Conservation (phyloP, 2,329 filamentous ascomycete species). For the Aureobasidium melanogenum region DNA sequence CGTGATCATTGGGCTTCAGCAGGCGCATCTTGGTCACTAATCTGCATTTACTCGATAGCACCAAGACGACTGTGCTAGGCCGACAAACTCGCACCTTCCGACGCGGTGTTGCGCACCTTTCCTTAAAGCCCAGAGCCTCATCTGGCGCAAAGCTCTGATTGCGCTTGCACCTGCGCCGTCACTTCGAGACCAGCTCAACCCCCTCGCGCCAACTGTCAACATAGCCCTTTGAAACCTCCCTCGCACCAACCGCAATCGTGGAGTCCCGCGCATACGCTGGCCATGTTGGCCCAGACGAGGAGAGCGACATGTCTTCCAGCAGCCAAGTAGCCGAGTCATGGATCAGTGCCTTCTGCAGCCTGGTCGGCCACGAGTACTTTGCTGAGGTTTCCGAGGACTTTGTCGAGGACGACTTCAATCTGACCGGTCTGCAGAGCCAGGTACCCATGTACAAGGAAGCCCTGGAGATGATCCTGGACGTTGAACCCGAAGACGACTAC, state of each 20-base stretch:
- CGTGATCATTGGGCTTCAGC: neutral
- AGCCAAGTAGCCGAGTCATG: conserved; percentile 70
- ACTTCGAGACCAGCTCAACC: neutral
- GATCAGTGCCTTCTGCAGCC: conserved; percentile 94
- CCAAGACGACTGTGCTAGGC: neutral
- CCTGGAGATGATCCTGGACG: conserved; percentile 97
- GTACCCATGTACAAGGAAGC: conserved; percentile 99
- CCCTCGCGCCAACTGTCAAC: neutral
- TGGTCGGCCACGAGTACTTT: conserved; percentile 97
- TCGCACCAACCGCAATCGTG: neutral
- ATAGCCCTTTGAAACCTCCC: neutral
- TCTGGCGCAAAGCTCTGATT: neutral
- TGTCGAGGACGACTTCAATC: conserved; percentile 99
- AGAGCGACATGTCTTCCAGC: conserved; percentile 44
- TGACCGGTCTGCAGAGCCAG: conserved; percentile 89
- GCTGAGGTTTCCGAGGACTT: conserved; percentile 98
- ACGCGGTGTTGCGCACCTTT: neutral
- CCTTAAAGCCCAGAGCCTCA: neutral
- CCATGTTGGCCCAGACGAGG: conserved; percentile 3
- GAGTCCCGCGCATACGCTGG: conserved; percentile 4
- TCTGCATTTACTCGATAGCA: neutral
- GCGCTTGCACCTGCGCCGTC: neutral
- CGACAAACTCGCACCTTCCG: neutral
- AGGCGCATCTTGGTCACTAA: neutral
- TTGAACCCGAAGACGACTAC: conserved; percentile 86